Conservation (phyloP, 257 asterid genomes). For the Solanum chaucha region DNA sequence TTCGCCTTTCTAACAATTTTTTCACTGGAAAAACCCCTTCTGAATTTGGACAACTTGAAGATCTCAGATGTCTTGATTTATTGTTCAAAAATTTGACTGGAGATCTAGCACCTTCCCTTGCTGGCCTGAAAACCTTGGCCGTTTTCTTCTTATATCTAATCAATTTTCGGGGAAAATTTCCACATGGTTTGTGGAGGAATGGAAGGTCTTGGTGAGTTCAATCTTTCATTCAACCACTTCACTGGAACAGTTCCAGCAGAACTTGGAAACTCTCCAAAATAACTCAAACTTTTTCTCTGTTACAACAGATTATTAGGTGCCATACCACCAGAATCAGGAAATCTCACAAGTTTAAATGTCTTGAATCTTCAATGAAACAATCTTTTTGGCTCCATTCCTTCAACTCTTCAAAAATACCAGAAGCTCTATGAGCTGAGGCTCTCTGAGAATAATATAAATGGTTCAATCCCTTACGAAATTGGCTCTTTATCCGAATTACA, state of each 20-base stretch:
- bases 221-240: conserved; percentile 57
- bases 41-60: conserved; percentile 38
- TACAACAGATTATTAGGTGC: conserved; percentile 45
- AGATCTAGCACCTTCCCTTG: conserved; percentile 36
- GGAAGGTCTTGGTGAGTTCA: conserved; percentile 58
- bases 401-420: conserved; percentile 52
- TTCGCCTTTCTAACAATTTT: conserved; percentile 52
- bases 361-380: conserved; percentile 56
- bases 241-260: conserved; percentile 52
- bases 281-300: conserved; percentile 46
- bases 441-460: conserved; percentile 42
- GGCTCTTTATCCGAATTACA: conserved; percentile 56
- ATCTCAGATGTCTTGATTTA: conserved; percentile 58
- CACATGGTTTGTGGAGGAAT: conserved; percentile 51
- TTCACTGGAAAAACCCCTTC: conserved; percentile 49
- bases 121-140: conserved; percentile 39
- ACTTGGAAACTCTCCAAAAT: conserved; percentile 49
- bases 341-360: conserved; percentile 52
- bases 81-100: conserved; percentile 58
- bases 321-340: conserved; percentile 66
- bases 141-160: conserved; percentile 46
- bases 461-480: conserved; percentile 44
- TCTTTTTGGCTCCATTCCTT: conserved; percentile 54
- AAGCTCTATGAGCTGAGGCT: conserved; percentile 74
- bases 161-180: conserved; percentile 45